Evolutionary conservation across 495 filamentous ascomycete genomes (phyloP), one percentile per base, ranked within the genome.

Genomic region (Cudoniella acicularis): DNA sequence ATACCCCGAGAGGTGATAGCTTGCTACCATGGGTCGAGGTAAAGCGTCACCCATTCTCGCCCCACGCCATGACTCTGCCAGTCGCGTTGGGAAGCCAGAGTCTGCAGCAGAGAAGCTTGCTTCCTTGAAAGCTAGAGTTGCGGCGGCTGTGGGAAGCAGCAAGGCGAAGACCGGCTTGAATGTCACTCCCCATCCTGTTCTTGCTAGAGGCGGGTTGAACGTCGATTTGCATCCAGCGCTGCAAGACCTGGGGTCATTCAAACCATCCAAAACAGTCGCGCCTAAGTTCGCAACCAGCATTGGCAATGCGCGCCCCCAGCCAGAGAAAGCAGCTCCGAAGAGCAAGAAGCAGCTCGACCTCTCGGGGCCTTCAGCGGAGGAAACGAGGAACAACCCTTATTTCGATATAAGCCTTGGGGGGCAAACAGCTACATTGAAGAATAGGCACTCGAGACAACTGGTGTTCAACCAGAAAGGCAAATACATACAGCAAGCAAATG

Each of bases 391-490:
- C 60, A 96, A 97, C 56, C 93, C 91, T 2, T 96, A 96, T 65
- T 95, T 87, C 59, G 94, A 97, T 66, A 77, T 87, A 1, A 88
- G 74, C 66, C 69, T 91, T 3, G 83, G 82, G 27, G 79, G 80
- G 2, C 84, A 87, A 62, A 79, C 80, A 18, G 82, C 84, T 1
- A 75, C 82, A 8, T 80, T 80, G 23, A 88, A 78, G 50, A 79
- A 79, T 21, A 81, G 91, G 40, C 76, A 87, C 53, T 77, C 88
- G 1, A 84, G 88, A 45, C 84, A 90, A 63, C 81, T 98, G 18
- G 71, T 90, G 10, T 98, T 98, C 79, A 96, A 97, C 73, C 86
- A 92, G 65, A 96, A 96, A 70, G 94, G 94, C 51, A 97, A 97
- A 80, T 98, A 95, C 66, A 95, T 97, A 52, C 85, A 88, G 60